A percentile compares a stretch with the other conserved stretches of the same genome.
phyloP scores from a whole-genome alignment of 495 filamentous ascomycete species.

The Penicillium maclennaniae region DNA sequence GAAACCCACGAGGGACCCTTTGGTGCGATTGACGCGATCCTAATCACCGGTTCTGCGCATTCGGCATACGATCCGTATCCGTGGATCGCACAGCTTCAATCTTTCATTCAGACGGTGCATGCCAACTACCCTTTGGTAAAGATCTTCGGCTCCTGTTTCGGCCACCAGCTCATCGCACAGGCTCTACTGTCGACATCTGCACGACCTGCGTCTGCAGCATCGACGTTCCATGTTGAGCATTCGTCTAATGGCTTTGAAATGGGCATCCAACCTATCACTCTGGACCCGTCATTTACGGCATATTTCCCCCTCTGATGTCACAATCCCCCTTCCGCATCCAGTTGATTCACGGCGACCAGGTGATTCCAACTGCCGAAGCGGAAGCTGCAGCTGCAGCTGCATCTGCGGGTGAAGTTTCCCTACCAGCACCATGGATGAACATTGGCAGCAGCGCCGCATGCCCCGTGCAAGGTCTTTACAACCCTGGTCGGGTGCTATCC shows the following conservation, averaged over 20 bases:
- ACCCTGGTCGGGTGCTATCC: constrained; percentile 31
- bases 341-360: constrained; percentile 33
- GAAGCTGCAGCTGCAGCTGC: constrained; percentile 1
- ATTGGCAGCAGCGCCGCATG: constrained; percentile 32
- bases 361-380: constrained; percentile 21
- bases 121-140: constrained; percentile 37
- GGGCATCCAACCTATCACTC: constrained; percentile 33
- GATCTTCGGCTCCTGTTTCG: constrained; percentile 49
- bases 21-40: constrained; percentile 33
- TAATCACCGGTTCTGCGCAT: constrained; percentile 38
- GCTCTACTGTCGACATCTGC: constrained; percentile 25
- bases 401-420: constrained; percentile 4
- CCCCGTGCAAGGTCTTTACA: constrained; percentile 40
- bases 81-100: constrained; percentile 32
- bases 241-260: constrained; percentile 34
- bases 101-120: constrained; percentile 35
- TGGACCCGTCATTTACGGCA: constrained; percentile 26
- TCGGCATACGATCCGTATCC: constrained; percentile 34
- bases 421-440: constrained; percentile 29
- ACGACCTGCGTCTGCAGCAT: not conserved
- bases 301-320: constrained; percentile 23
- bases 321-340: constrained; percentile 23
- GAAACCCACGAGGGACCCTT: constrained; percentile 11
- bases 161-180: constrained; percentile 45
- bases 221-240: constrained; percentile 21